Conservation (phyloP, 768 basidiomycete genomes). For the Auricularia sp. region DNA sequence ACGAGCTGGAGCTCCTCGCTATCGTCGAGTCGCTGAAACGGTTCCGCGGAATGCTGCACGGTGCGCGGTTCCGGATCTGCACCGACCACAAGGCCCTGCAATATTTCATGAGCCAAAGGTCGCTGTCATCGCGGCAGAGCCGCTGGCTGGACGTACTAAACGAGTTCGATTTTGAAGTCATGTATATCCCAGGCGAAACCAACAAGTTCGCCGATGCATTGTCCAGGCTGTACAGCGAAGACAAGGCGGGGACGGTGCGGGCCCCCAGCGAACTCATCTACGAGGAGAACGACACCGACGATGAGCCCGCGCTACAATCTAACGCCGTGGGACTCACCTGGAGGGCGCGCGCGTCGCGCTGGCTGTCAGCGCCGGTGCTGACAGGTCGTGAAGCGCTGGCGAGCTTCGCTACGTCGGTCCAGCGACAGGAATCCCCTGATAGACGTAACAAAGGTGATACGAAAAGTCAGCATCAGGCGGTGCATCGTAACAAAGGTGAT, state of each 20-base stretch:
- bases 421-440: no score
- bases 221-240: constrained; percentile 9
- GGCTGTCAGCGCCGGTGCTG: no score
- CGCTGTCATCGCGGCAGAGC: constrained; percentile 25
- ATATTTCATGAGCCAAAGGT: constrained; percentile 22
- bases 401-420: no score
- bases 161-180: constrained; percentile 22
- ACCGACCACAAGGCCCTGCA: constrained; percentile 26
- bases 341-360: no score
- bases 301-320: no score
- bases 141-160: constrained; percentile 27
- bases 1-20: constrained; percentile 31
- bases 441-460: no score
- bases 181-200: constrained; percentile 22
- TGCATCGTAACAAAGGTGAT: no score
- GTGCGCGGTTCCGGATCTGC: constrained; percentile 18
- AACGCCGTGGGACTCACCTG: no score
- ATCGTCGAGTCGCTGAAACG: constrained; percentile 30
- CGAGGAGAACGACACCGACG: no score
- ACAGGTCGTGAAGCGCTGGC: no score
- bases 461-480: no score
- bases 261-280: not conserved
- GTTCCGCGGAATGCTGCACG: constrained; percentile 23
- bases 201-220: constrained; percentile 24
- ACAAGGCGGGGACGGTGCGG: not conserved